Percentiles rank a stretch among this genome's conserved stretches.
Evolutionary conservation across 306 rosid species (phyloP).

Genomic region (Adenanthera pavonina): DNA sequence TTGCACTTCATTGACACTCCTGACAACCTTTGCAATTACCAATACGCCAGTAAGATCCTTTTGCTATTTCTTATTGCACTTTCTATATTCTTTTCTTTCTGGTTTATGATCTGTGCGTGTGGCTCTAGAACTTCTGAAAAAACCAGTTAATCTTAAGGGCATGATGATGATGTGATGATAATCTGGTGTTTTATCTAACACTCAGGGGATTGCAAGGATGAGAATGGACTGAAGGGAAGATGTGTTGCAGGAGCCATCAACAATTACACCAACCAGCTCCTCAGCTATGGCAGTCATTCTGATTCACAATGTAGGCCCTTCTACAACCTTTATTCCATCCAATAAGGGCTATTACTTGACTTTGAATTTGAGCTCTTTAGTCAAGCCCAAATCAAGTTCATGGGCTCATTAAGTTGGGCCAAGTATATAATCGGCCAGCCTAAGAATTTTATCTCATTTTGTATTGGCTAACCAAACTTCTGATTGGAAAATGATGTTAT

Average conservation of each 20-base stretch:
- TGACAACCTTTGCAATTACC: conserved; percentile 60
- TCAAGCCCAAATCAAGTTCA: too few species aligned
- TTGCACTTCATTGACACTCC: conserved; percentile 85
- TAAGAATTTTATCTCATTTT: not conserved
- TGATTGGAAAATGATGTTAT: conserved; percentile 14
- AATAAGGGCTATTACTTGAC: too few species aligned
- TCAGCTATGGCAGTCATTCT: conserved; percentile 38
- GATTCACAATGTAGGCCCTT: conserved; percentile 50
- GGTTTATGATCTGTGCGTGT: too few species aligned
- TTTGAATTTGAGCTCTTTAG: not conserved
- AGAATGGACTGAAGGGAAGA: conserved; percentile 53
- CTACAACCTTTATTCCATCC: not conserved
- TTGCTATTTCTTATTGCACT: not conserved
- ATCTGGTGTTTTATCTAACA: not conserved
- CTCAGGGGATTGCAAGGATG: conserved; percentile 88
- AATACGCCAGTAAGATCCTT: conserved; percentile 52
- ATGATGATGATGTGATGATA: not conserved
- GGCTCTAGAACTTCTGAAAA: not conserved
- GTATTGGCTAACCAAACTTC: conserved; percentile 27
- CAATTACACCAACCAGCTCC: conserved; percentile 83
- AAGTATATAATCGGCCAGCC: not conserved
- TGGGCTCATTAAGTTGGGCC: too few species aligned
- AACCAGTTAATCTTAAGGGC: not conserved
- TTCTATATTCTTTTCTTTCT: not conserved
- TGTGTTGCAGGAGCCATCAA: conserved; percentile 75